Evolutionary conservation across 2,329 filamentous ascomycete genomes (phyloP).

Genomic region (Ampelomyces quisqualis): DNA sequence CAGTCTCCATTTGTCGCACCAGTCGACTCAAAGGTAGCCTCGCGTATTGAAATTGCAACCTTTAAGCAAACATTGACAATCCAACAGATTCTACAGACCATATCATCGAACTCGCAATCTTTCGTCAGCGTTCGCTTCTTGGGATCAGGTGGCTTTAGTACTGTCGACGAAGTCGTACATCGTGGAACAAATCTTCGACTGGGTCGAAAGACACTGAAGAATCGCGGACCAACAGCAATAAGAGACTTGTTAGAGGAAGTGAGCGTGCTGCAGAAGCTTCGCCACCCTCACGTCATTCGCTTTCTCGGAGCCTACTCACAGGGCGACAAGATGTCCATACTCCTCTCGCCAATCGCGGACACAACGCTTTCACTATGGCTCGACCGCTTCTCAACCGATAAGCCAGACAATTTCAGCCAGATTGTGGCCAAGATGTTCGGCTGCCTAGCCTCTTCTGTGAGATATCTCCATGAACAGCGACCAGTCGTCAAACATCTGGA

Average conservation of each 20-base stretch:
- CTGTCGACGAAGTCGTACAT: constrained; percentile 42
- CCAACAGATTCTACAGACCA: constrained; percentile 6
- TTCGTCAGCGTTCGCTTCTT: constrained; percentile 41
- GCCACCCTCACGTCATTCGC: constrained; percentile 44
- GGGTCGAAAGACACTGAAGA: constrained; percentile 43
- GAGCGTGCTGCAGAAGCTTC: constrained; percentile 40
- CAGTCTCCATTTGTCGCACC: neutral
- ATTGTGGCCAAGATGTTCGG: constrained; percentile 40
- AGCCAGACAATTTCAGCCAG: constrained; percentile 25
- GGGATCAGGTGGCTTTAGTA: constrained; percentile 41
- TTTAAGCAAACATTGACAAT: neutral
- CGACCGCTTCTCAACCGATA: constrained; percentile 20
- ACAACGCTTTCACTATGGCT: constrained; percentile 41
- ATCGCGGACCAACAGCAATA: constrained; percentile 33
- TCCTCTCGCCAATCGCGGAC: constrained; percentile 41
- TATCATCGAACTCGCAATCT: constrained; percentile 17
- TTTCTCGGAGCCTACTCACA: constrained; percentile 40
- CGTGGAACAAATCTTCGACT: constrained; percentile 37
- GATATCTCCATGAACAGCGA: constrained; percentile 42
- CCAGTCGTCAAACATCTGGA: constrained; percentile 42
- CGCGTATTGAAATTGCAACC: neutral
- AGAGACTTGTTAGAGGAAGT: constrained; percentile 42
- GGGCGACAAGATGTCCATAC: constrained; percentile 41
- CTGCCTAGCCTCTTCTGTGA: constrained; percentile 38
- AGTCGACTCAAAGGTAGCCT: constrained; percentile 3